phyloP scores from a whole-genome alignment of 371 early-diverging fungal species.

The Nematocida ausubeli region DNA sequence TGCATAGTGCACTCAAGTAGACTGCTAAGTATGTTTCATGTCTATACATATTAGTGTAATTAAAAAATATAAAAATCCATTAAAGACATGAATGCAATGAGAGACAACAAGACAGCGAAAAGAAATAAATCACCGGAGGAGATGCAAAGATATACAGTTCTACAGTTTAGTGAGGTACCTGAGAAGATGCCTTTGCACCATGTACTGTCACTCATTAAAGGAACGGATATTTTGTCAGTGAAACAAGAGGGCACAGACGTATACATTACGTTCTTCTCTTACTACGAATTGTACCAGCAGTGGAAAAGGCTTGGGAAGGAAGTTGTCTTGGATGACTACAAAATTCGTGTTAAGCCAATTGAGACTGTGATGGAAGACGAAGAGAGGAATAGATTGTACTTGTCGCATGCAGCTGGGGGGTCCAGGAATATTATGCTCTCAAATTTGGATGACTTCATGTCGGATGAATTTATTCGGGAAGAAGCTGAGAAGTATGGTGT shows the following conservation, averaged over 20 bases:
- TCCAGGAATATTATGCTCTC: conserved; percentile 38
- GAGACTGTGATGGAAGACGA: background rate
- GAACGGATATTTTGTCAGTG: background rate
- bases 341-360: background rate
- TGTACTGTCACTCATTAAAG: conserved; percentile 9
- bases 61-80: conserved; percentile 43
- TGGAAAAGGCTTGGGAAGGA: conserved; percentile 3
- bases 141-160: conserved; percentile 25
- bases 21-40: conserved; percentile 26
- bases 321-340: background rate
- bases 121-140: conserved; percentile 21
- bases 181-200: background rate
- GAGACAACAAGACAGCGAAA: background rate
- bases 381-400: conserved; percentile 33
- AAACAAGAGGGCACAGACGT: background rate
- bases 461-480: conserved; percentile 38
- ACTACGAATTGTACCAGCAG: conserved; percentile 31
- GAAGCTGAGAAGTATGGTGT: conserved; percentile 53
- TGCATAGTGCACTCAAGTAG: conserved; percentile 13
- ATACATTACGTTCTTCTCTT: conserved; percentile 38
- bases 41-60: conserved; percentile 43
- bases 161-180: background rate
- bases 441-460: conserved; percentile 49
- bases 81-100: background rate
- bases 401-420: conserved; percentile 43